phyloP scores from a whole-genome alignment of 805 yeast genomes.

The Jamesozyma piceae region DNA sequence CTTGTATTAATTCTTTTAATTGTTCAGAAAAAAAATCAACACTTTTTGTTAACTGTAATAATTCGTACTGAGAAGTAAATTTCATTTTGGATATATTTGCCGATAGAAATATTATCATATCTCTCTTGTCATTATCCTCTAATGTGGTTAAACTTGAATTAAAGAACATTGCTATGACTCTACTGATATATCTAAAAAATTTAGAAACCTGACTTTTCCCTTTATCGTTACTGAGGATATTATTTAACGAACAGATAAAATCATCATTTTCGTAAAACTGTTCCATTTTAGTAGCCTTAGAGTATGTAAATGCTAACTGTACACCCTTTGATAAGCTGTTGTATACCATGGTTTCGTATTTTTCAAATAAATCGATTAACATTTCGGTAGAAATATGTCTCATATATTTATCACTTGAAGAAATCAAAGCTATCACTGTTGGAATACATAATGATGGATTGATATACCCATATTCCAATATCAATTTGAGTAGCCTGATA shows the following conservation, averaged over 20 bases:
- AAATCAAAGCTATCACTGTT: conserved; percentile 59
- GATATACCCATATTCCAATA: conserved; percentile 58
- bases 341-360: conserved; percentile 65
- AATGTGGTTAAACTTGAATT: not conserved
- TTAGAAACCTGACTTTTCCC: conserved; percentile 15
- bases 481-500: conserved; percentile 44
- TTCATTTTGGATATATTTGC: conserved; percentile 14
- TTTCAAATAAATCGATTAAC: conserved; percentile 48
- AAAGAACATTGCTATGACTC: conserved; percentile 9
- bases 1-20: conserved; percentile 13
- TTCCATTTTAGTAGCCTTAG: conserved; percentile 4
- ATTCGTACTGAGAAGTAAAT: conserved; percentile 18
- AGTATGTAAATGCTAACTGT: conserved; percentile 41
- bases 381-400: conserved; percentile 41
- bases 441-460: conserved; percentile 66
- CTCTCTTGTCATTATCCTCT: conserved; percentile 4
- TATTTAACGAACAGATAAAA: conserved; percentile 14
- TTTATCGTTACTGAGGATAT: conserved; percentile 11
- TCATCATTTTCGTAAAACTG: conserved; percentile 8
- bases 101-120: conserved; percentile 15
- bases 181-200: conserved; percentile 11
- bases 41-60: conserved; percentile 12
- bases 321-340: conserved; percentile 57
- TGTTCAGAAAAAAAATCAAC: conserved; percentile 21
- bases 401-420: conserved; percentile 39